A percentile compares a stretch with the other conserved stretches of the same genome.
phyloP scores from a whole-genome alignment of 2,329 filamentous ascomycete genomes.

The Pseudopithomyces maydicus region DNA sequence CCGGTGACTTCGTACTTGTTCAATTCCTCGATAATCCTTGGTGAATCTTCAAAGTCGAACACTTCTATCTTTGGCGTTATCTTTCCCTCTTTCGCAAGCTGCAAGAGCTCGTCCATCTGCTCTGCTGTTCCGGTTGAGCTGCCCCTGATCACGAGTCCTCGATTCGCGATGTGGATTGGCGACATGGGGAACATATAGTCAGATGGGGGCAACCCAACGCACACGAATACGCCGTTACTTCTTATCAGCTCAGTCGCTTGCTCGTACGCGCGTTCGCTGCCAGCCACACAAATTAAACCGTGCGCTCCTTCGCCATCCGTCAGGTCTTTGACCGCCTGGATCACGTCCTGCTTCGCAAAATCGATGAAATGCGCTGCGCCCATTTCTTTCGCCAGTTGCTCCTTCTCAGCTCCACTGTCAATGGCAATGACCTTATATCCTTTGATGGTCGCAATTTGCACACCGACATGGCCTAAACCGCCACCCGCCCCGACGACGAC shows the following conservation, averaged over 20 bases:
- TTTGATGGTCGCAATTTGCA: slow-evolving; percentile 85
- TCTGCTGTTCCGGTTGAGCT: slow-evolving; percentile 52
- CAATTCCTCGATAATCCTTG: slow-evolving; percentile 41
- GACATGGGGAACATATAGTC: slow-evolving; percentile 52
- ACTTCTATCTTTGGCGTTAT: slow-evolving; percentile 46
- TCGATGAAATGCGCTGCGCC: slow-evolving; percentile 79
- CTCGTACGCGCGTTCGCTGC: slow-evolving; percentile 51
- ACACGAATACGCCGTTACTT: slow-evolving; percentile 54
- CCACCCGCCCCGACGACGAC: slow-evolving; percentile 86
- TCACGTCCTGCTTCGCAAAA: slow-evolving; percentile 63
- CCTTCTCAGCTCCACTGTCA: slow-evolving; percentile 82
- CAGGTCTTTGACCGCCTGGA: slow-evolving; percentile 45
- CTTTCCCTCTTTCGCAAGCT: slow-evolving; percentile 50
- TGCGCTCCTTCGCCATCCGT: slow-evolving; percentile 53
- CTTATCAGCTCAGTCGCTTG: slow-evolving; percentile 52
- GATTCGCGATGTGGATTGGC: slow-evolving; percentile 54
- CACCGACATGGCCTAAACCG: slow-evolving; percentile 76
- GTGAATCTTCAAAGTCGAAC: slow-evolving; percentile 41
- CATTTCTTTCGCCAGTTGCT: slow-evolving; percentile 68
- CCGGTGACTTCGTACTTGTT: slow-evolving; percentile 42
- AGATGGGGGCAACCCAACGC: slow-evolving; percentile 52
- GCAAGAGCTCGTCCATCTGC: slow-evolving; percentile 54
- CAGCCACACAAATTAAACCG: slow-evolving; percentile 53
- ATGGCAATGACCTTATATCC: slow-evolving; percentile 82
- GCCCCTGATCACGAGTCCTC: slow-evolving; percentile 52